Conservation (phyloP, 2,329 filamentous ascomycete genomes). For the Curvularia eragrostidis region DNA sequence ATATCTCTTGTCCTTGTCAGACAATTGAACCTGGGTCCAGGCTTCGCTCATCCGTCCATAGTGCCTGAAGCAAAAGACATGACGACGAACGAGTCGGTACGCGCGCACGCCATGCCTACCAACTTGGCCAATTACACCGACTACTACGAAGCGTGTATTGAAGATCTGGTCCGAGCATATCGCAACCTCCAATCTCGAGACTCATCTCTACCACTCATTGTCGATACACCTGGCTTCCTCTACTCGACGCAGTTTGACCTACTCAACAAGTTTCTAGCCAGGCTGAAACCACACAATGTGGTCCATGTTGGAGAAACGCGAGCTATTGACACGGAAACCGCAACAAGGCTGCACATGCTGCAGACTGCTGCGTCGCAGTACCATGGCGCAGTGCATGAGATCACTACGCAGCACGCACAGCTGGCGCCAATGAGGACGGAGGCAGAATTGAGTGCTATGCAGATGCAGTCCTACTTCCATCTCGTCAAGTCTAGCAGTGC, state of each 20-base stretch:
- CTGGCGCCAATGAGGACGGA: conserved; percentile 61
- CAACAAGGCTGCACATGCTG: conserved; percentile 63
- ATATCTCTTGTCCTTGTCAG: conserved; percentile 70
- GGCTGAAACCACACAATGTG: conserved; percentile 65
- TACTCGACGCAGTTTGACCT: conserved; percentile 73
- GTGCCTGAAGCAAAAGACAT: conserved; percentile 22
- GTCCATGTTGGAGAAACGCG: conserved; percentile 65
- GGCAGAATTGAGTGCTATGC: conserved; percentile 73
- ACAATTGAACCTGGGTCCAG: conserved; percentile 68
- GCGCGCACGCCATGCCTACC: conserved; percentile 70
- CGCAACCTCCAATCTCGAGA: conserved; percentile 53
- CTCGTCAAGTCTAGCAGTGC: conserved; percentile 23
- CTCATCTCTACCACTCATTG: conserved; percentile 63
- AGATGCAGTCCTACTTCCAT: conserved; percentile 83
- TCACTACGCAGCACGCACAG: conserved; percentile 62
- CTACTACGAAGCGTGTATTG: conserved; percentile 69
- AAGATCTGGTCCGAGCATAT: conserved; percentile 69
- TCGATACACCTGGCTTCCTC: conserved; percentile 79
- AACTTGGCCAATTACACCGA: conserved; percentile 71
- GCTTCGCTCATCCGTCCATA: conserved; percentile 66
- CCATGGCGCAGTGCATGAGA: conserved; percentile 54
- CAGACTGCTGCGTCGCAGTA: conserved; percentile 48
- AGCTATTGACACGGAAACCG: conserved; percentile 61
- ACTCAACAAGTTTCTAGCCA: conserved; percentile 63
- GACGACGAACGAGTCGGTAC: conserved; percentile 55